A percentile compares a stretch with the other conserved stretches of the same genome.
These are phyloP conservation scores for Amauroascus niger DNA, from an alignment of 2,329 filamentous ascomycete species.

Conservation along the genomic window DNA sequence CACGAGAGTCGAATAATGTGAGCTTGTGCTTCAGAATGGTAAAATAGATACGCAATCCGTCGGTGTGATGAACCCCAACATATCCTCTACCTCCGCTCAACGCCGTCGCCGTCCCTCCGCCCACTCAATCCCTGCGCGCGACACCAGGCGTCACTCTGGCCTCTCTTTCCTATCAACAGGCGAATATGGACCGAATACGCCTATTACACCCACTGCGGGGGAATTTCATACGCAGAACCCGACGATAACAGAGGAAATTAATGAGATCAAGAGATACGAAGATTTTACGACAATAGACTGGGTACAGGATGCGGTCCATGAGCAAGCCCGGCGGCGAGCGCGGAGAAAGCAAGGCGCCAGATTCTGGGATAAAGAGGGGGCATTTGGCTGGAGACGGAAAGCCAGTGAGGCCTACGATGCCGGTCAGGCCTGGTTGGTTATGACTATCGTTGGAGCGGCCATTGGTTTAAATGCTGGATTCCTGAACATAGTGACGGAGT, in stretches of 20 bases:
- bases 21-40: constrained; percentile 12
- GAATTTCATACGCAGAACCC: constrained; percentile 41
- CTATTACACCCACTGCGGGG: constrained; percentile 31
- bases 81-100: constrained; percentile 27
- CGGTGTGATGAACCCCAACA: constrained; percentile 35
- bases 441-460: constrained; percentile 79
- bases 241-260: constrained; percentile 86
- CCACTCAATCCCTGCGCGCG: constrained; percentile 6
- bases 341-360: constrained; percentile 62
- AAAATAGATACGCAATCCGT: constrained; percentile 13
- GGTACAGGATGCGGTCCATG: constrained; percentile 93
- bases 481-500: constrained; percentile 91
- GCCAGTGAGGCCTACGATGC: constrained; percentile 85
- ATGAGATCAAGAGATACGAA: constrained; percentile 96
- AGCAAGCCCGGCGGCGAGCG: constrained; percentile 70
- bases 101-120: constrained; percentile 24
- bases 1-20: not conserved
- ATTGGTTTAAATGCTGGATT: constrained; percentile 91
- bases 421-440: constrained; percentile 94
- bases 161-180: constrained; percentile 44
- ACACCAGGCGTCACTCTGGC: constrained; percentile 40
- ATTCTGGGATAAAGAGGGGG: constrained; percentile 58
- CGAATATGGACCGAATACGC: constrained; percentile 52
- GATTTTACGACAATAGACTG: constrained; percentile 96
- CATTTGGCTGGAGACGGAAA: constrained; percentile 69